phyloP scores from a whole-genome alignment of 257 asterid species.

The Euphrasia confusa region DNA sequence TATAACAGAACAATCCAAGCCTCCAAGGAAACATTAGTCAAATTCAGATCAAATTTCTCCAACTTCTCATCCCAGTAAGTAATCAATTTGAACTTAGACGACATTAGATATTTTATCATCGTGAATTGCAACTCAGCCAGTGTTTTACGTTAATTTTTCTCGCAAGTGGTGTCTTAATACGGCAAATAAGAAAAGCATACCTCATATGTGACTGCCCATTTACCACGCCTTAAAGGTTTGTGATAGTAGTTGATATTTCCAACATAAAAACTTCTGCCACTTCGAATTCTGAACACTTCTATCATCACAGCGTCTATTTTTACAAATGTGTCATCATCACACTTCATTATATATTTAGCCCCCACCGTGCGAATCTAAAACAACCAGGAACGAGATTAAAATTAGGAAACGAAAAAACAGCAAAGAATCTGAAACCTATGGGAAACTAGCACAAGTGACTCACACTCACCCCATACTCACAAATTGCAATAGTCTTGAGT shows the following conservation, averaged over 20 bases:
- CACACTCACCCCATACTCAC: slow-evolving; percentile 90
- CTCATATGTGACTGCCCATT: slow-evolving; percentile 99
- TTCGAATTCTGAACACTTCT: slow-evolving; percentile 57
- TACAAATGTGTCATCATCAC: slow-evolving; percentile 96
- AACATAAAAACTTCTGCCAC: slow-evolving; percentile 60
- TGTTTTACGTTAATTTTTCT: no score
- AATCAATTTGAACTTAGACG: no score
- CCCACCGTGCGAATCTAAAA: slow-evolving; percentile 59
- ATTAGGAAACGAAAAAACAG: slow-evolving; percentile 10
- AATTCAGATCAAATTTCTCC: no score
- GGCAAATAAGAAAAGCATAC: slow-evolving; percentile 30
- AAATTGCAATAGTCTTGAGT: slow-evolving; percentile 84
- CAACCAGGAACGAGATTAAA: slow-evolving; percentile 22
- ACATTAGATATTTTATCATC: no score
- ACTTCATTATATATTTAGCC: slow-evolving; percentile 85
- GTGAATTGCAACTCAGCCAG: no score
- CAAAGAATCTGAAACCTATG: slow-evolving; percentile 18
- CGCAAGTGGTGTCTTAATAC: no score
- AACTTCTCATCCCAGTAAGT: no score
- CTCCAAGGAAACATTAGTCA: no score
- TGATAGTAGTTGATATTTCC: slow-evolving; percentile 93
- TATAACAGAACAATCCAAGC: no score
- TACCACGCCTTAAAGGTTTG: slow-evolving; percentile 87
- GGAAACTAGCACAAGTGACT: slow-evolving; percentile 29
- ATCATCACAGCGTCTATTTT: slow-evolving; percentile 73